A percentile compares a stretch with the other conserved stretches of the same genome.
phyloP scores from a whole-genome alignment of 441 rosid species.

The Populus tomentosa region DNA sequence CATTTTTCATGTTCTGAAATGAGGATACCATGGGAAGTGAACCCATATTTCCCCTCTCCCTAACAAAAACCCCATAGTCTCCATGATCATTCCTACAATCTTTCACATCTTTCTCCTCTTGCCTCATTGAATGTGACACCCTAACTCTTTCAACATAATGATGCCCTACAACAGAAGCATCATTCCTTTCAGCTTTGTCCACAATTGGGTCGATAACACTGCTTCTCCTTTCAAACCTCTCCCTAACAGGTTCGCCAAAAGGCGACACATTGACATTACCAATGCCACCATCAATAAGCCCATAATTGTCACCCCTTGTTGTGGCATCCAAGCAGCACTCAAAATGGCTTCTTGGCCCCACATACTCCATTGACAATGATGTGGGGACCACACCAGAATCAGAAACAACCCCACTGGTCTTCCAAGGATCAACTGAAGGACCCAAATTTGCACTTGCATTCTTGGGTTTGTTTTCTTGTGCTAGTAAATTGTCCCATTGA shows the following conservation, averaged over 20 bases:
- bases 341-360: conserved; percentile 3
- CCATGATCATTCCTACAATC: too few relatives aligned
- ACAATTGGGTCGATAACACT: conserved; percentile 19
- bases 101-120: too few relatives aligned
- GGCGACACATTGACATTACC: background rate
- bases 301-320: background rate
- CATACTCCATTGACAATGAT: conserved; percentile 10
- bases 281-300: background rate
- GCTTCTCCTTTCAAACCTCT: background rate
- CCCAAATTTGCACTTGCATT: background rate
- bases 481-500: conserved; percentile 32
- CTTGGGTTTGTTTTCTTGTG: background rate
- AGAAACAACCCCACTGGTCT: background rate
- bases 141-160: too few relatives aligned
- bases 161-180: background rate
- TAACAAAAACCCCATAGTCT: too few relatives aligned
- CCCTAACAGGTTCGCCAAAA: background rate
- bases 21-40: background rate
- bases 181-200: conserved; percentile 17
- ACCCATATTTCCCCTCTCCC: background rate
- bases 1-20: background rate
- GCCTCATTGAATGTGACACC: too few relatives aligned
- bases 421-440: background rate
- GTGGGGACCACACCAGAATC: conserved; percentile 11
- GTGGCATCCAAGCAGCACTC: background rate